Evolutionary conservation across 495 filamentous ascomycete genomes (phyloP), one percentile per base, ranked within the genome.

Genomic region (Astrocystis sublimbata): DNA sequence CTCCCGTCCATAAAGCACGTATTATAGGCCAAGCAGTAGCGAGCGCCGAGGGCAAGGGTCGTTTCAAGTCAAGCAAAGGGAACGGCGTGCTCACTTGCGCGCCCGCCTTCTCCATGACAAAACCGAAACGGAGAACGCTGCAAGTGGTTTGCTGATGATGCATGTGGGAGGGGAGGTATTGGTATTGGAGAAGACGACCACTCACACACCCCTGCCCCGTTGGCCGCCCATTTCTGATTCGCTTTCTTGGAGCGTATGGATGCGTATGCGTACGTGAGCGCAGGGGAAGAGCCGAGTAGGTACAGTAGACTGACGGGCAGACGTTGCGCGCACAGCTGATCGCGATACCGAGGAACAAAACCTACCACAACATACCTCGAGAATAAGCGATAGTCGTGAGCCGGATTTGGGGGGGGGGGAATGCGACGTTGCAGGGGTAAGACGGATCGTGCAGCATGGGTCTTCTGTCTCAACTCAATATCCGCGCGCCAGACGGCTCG

Each of bases 401-500:
- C 13, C 6, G 36, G 42, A 62, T 62, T 58, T n/a, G n/a, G n/a
- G 46, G 40, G 33, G 23, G 4, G 19, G 13, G 23, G n/a, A 31
- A 19, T 28, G 52, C 43, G 26, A 62, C 43, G 1, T 24, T 47
- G 30, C 52, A 50, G 51, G 53, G 53, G 23, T 43, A 17, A 33
- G 23, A 24, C 30, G 53, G 13, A 31, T 23, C 15, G 43, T 21
- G 54, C 21, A 57, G 54, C 54, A 52, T 61, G 49, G 46, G 45
- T 47, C 41, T 46, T 47, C 51, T 47, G 40, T 62, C 49, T 46
- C 35, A 10, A 45, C 47, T 54, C 30, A 50, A 58, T 67, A 70
- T 60, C 67, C 70, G 70, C 70, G 70, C 70, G 70, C 67, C 63
- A 72, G 70, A 67, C 65, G 70, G 70, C 69, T 69, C 58, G 47